A percentile compares a stretch with the other conserved stretches of the same genome.
Evolutionary conservation across 495 filamentous ascomycete genomes (phyloP).

Genomic region (Lindgomyces ingoldianus): DNA sequence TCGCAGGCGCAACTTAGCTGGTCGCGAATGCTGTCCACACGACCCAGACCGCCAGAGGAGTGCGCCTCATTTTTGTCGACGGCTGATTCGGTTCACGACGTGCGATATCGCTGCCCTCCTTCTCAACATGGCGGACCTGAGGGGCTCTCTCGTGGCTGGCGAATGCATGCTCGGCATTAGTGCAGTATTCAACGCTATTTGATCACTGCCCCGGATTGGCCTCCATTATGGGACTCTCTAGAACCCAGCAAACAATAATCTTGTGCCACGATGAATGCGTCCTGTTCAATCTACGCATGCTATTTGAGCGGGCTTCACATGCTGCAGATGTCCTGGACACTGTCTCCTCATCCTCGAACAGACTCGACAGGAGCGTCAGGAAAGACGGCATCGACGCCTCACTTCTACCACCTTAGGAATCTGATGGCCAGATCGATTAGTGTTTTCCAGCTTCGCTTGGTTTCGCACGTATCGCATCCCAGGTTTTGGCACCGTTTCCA

Average conservation of each 20-base stretch:
- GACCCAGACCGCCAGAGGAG: slow-evolving; percentile 21
- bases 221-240: slow-evolving; percentile 1
- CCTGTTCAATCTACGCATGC: slow-evolving; percentile 9
- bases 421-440: background rate
- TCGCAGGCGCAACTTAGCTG: slow-evolving; percentile 16
- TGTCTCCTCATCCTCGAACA: background rate
- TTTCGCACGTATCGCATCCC: slow-evolving; percentile 13
- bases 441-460: background rate
- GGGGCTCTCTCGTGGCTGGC: too few species aligned
- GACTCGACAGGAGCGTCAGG: background rate
- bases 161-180: too few species aligned
- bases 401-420: background rate
- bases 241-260: slow-evolving; percentile 13
- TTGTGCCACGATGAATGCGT: background rate
- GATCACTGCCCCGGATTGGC: background rate
- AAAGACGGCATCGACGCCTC: slow-evolving; percentile 6
- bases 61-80: slow-evolving; percentile 32
- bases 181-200: background rate
- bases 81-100: slow-evolving; percentile 20
- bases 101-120: slow-evolving; percentile 35
- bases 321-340: background rate
- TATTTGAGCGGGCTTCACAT: slow-evolving; percentile 13
- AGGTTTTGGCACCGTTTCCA: slow-evolving; percentile 1
- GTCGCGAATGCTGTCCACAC: slow-evolving; percentile 14
- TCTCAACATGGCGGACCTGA: slow-evolving; percentile 3